Conservation (phyloP, 2,329 filamentous ascomycete species). For the Dryadomyces quercivorus region DNA sequence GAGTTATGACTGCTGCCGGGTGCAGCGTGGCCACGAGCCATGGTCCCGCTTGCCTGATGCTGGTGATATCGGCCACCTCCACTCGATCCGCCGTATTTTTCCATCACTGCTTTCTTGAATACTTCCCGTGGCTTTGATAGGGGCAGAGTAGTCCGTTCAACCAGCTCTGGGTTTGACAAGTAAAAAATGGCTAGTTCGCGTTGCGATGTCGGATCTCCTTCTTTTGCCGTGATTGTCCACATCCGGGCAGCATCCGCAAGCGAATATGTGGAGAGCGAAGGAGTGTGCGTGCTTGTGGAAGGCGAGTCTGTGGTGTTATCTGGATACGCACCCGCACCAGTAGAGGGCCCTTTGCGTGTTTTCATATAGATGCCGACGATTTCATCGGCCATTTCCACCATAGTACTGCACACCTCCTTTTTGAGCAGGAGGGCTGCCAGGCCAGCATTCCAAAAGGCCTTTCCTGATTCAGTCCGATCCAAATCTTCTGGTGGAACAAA, state of each 20-base stretch:
- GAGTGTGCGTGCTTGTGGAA: background rate
- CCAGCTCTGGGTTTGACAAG: constrained; percentile 77
- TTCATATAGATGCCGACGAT: constrained; percentile 50
- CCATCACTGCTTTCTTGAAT: constrained; percentile 81
- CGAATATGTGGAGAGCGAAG: constrained; percentile 46
- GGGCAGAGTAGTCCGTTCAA: constrained; percentile 69
- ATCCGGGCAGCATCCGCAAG: constrained; percentile 76
- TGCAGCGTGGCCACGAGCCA: constrained; percentile 6
- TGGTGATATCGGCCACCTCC: constrained; percentile 13
- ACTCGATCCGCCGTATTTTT: constrained; percentile 34
- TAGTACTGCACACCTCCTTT: constrained; percentile 73
- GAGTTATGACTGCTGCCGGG: constrained; percentile 14
- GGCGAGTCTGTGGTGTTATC: background rate
- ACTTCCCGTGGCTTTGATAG: constrained; percentile 76
- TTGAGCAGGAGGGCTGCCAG: constrained; percentile 82
- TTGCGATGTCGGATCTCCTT: constrained; percentile 79
- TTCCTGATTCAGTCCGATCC: constrained; percentile 51
- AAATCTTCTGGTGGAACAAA: constrained; percentile 50
- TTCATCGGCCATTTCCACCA: constrained; percentile 49
- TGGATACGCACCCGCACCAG: background rate
- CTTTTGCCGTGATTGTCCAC: constrained; percentile 87
- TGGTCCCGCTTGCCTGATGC: background rate
- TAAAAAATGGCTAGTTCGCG: constrained; percentile 90
- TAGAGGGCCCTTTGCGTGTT: constrained; percentile 15
- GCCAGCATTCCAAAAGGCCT: constrained; percentile 83